Evolutionary conservation across 2,329 filamentous ascomycete genomes (phyloP).

Genomic region (Botrytis porri): DNA sequence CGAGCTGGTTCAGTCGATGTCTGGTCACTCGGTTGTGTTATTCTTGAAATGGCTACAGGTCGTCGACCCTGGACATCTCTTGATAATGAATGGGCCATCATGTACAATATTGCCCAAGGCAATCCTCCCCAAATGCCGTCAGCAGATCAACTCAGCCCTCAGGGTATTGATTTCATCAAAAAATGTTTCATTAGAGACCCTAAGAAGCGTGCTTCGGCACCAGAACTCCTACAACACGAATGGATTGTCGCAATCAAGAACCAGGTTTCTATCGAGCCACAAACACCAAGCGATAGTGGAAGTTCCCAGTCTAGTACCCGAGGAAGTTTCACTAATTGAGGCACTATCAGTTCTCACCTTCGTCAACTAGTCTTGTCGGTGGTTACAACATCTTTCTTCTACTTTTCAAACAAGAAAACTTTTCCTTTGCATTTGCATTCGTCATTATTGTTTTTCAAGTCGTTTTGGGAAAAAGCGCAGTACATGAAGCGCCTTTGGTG

Average conservation of each 20-base stretch:
- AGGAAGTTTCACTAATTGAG: constrained; percentile 25
- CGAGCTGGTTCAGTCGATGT: constrained; percentile 87
- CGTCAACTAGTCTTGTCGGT: not conserved
- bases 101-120: constrained; percentile 99
- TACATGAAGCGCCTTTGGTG: constrained; percentile 12
- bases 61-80: constrained; percentile 90
- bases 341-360: not conserved
- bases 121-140: constrained; percentile 85
- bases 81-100: constrained; percentile 99
- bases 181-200: constrained; percentile 87
- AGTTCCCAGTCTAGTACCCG: constrained; percentile 30
- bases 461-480: constrained; percentile 7
- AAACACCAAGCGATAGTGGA: constrained; percentile 56
- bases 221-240: constrained; percentile 89
- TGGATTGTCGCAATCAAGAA: constrained; percentile 73
- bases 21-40: constrained; percentile 95
- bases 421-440: constrained; percentile 1
- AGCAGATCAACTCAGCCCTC: constrained; percentile 75
- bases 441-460: not conserved
- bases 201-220: constrained; percentile 71
- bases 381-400: not conserved
- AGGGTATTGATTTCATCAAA: constrained; percentile 83
- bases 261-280: constrained; percentile 59
- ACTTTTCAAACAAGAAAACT: not conserved
- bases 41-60: constrained; percentile 96